Base-by-base conservation (phyloP, 139 green algal species). In the Chlorella sorokiniana region DNA sequence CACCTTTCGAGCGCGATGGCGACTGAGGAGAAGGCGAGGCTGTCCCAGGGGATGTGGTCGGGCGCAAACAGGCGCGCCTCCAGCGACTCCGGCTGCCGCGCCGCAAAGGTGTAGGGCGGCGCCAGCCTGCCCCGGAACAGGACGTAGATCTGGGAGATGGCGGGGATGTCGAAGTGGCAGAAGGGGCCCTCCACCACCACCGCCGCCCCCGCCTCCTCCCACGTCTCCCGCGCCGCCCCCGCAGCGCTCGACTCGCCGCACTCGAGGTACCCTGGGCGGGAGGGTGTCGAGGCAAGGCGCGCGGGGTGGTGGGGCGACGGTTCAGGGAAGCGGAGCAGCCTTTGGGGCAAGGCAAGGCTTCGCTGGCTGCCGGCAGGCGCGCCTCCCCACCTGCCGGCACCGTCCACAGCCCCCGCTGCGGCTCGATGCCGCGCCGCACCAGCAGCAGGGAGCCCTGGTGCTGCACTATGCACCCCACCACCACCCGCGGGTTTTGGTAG, bases 391-490 rank as follows among this genome's bases (percentile, higher is more conserved):
- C 95, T 29, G 94, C 95, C 14, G 94, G 94, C 14, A 98, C 29
- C 0, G 93, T 97, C 96, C 96, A 98, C 38, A 91, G 67, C 10
- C 95, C 95, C 0, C 78, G 84, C 84, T 96, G 97, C 1, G 95
- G 95, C 78, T 97, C 90, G 59, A 98, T 98, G 20, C 82, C 94
- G 22, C 88, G 81, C 23, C 76, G 88, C 83, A 91, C 96, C 59
- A 98, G 86, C 70, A 99, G 86, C 31, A 98, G 85, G 67, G 89
- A 85, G 41, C 90, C 92, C 23, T 84, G 40, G 52, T 97, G 92
- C 85, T 96, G 91, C 16, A 96, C 90, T 20, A 98, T 90, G 81
- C 87, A 93, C 10, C 95, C 95, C 18, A 98, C 95, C n/a, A 98
- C 91, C 86, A 93, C 84, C 69, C 91, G 92, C 2, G 94, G 94